These are phyloP conservation scores for Nepenthes gracilis DNA, from an alignment of 148 eudicot species.

Conservation along the genomic window DNA sequence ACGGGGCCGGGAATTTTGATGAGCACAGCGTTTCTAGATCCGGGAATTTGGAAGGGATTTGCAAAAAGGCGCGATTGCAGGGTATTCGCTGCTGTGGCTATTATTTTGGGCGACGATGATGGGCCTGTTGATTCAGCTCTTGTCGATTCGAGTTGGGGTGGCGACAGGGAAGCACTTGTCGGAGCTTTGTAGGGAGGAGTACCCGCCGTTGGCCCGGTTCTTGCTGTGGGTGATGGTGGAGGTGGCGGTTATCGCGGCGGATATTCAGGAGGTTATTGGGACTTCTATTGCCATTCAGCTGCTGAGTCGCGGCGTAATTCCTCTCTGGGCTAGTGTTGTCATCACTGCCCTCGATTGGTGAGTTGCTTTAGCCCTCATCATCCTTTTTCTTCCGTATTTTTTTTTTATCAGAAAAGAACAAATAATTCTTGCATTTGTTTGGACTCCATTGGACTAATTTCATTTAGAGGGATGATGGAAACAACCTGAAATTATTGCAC, in stretches of 20 bases:
- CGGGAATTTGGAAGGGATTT: conserved; percentile 63
- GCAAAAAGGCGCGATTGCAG: conserved; percentile 54
- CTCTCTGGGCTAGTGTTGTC: conserved; percentile 60
- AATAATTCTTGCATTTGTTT: too few relatives aligned
- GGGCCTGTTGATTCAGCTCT: conserved; percentile 46
- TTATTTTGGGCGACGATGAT: conserved; percentile 48
- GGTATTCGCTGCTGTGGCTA: conserved; percentile 54
- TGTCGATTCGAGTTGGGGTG: conserved; percentile 44
- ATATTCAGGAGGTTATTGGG: conserved; percentile 73
- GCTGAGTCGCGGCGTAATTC: conserved; percentile 36
- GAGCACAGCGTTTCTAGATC: conserved; percentile 62
- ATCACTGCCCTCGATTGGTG: conserved; percentile 61
- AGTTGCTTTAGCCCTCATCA: conserved; percentile 1
- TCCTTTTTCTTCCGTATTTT: too few relatives aligned
- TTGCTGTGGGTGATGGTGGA: conserved; percentile 62
- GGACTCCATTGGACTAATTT: too few relatives aligned
- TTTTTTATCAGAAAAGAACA: too few relatives aligned
- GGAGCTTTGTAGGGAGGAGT: conserved; percentile 52
- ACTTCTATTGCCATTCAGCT: conserved; percentile 57
- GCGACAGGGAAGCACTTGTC: conserved; percentile 54
- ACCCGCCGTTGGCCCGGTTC: conserved; percentile 36
- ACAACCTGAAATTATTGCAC: too few relatives aligned
- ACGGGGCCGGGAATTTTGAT: conserved; percentile 64
- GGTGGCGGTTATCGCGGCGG: conserved; percentile 55
- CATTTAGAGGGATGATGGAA: too few relatives aligned